phyloP scores from a whole-genome alignment of 2,329 filamentous ascomycete species.

The Penicillium sp. region DNA sequence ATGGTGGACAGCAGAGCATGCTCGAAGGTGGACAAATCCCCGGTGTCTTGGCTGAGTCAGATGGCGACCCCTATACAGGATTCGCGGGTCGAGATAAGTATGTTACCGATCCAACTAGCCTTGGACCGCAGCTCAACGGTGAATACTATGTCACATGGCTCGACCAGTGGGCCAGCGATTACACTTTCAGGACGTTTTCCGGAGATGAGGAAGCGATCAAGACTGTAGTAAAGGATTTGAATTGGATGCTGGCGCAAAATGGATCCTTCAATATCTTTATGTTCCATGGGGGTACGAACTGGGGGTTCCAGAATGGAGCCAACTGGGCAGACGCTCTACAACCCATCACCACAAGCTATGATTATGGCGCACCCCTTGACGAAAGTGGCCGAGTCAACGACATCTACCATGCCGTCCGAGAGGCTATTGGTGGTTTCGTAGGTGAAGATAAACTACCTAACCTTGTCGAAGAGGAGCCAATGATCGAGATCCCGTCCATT shows the following conservation, averaged over 20 bases:
- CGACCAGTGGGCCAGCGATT: conserved; percentile 44
- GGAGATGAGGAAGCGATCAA: not conserved
- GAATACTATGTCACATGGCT: conserved; percentile 51
- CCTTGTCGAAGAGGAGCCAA: not conserved
- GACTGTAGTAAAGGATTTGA: conserved; percentile 29
- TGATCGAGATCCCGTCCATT: not conserved
- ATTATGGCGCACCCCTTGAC: conserved; percentile 53
- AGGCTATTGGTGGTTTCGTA: not conserved
- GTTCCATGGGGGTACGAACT: conserved; percentile 56
- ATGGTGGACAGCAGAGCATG: conserved; percentile 47
- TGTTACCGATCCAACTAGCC: conserved; percentile 44
- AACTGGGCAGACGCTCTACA: conserved; percentile 44
- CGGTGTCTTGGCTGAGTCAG: not conserved
- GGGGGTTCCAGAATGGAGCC: conserved; percentile 50
- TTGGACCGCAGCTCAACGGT: conserved; percentile 49
- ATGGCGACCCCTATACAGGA: not conserved
- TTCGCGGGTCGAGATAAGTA: conserved; percentile 37
- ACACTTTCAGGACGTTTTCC: not conserved
- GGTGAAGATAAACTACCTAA: not conserved
- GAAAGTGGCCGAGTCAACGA: conserved; percentile 51
- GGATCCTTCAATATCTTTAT: conserved; percentile 53
- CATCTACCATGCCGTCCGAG: conserved; percentile 36
- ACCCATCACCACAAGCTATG: conserved; percentile 50
- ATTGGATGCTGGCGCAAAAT: conserved; percentile 40
- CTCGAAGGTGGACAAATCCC: conserved; percentile 26